These are phyloP conservation scores for Fusarium newnesense DNA, from an alignment of 2,329 filamentous ascomycete genomes.

Conservation along the genomic window DNA sequence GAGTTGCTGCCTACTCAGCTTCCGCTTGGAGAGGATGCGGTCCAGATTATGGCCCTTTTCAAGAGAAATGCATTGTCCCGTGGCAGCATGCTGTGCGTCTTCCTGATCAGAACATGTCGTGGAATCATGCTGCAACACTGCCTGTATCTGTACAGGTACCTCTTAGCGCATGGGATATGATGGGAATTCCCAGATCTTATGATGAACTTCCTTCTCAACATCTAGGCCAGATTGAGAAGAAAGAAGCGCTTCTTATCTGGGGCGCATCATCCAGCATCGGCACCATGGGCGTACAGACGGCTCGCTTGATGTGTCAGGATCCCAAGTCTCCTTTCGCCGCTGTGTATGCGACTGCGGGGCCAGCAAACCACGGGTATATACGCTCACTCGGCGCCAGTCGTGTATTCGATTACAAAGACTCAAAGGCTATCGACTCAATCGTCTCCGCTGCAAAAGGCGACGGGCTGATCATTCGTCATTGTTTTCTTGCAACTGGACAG, in stretches of 20 bases:
- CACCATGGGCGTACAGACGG: conserved; percentile 56
- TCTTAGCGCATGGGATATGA: conserved; percentile 52
- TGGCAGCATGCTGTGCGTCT: conserved; percentile 53
- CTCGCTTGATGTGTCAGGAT: conserved; percentile 50
- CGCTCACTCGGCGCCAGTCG: conserved; percentile 49
- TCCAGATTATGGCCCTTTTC: conserved; percentile 60
- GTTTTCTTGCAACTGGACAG: conserved; percentile 55
- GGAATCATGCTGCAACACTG: conserved; percentile 53
- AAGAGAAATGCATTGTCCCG: conserved; percentile 54
- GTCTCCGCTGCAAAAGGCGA: conserved; percentile 50
- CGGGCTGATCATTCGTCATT: conserved; percentile 51
- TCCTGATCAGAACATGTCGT: conserved; percentile 48
- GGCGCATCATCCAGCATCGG: conserved; percentile 58
- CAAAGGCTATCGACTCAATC: conserved; percentile 46
- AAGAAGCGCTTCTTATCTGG: conserved; percentile 54
- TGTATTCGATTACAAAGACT: conserved; percentile 55
- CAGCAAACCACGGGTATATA: conserved; percentile 49
- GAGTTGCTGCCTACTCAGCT: conserved; percentile 52
- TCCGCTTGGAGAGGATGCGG: conserved; percentile 54
- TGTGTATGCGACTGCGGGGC: conserved; percentile 55
- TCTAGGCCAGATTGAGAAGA: conserved; percentile 23
- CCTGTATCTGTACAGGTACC: conserved; percentile 52
- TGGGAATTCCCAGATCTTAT: conserved; percentile 47
- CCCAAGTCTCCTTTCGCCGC: conserved; percentile 47
- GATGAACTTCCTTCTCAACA: conserved; percentile 5